phyloP scores from a whole-genome alignment of 495 filamentous ascomycete species.

The Lichenothelia convexa region DNA sequence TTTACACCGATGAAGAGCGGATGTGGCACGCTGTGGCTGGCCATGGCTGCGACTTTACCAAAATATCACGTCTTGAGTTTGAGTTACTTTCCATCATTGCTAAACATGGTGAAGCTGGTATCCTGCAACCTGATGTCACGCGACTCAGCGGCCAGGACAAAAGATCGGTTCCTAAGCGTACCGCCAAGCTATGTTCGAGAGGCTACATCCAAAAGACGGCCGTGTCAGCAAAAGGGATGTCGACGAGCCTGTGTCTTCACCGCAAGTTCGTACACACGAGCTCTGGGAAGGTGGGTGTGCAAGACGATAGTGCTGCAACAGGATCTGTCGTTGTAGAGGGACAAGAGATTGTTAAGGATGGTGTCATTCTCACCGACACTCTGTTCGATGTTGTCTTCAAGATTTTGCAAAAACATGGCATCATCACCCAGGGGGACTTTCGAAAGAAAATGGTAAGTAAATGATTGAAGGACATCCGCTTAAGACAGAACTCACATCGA shows the following conservation, averaged over 20 bases:
- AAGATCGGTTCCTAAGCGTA: constrained; percentile 67
- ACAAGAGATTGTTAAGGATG: constrained; percentile 5
- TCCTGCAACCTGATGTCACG: constrained; percentile 63
- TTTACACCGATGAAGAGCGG: constrained; percentile 42
- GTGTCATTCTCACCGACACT: constrained; percentile 20
- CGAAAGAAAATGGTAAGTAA: constrained; percentile 34
- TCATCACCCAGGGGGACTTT: constrained; percentile 38
- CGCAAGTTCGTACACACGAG: no score
- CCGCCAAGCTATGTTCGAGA: constrained; percentile 50
- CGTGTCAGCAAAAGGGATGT: constrained; percentile 40
- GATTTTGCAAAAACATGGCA: constrained; percentile 17
- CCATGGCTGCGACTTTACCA: constrained; percentile 55
- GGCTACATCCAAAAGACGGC: constrained; percentile 75
- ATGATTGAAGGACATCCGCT: no score
- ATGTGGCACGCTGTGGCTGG: constrained; percentile 69
- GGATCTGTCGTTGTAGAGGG: constrained; percentile 4
- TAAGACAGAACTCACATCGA: not conserved
- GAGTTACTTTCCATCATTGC: constrained; percentile 63
- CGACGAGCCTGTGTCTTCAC: constrained; percentile 50
- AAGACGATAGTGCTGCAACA: not conserved
- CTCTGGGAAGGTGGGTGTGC: no score
- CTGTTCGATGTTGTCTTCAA: constrained; percentile 30
- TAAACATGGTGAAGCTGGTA: constrained; percentile 46
- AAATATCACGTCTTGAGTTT: constrained; percentile 50
- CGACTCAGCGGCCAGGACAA: constrained; percentile 70